Conservation (phyloP, 225 moss, liverwort and hornwort species). For the Rhytidiadelphus loreus region DNA sequence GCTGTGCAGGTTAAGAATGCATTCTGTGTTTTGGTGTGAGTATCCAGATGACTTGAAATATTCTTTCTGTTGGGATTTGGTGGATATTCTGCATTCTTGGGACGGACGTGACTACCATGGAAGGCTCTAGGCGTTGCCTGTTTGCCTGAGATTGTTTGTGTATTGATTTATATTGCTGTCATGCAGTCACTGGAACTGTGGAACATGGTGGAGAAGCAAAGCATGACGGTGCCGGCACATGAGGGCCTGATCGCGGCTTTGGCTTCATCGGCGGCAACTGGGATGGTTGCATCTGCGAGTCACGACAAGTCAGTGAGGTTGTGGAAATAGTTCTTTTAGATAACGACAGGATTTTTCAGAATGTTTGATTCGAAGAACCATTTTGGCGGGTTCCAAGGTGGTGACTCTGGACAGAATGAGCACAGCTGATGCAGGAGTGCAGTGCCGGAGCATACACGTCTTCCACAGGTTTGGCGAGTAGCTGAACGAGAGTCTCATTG, state of each 20-base stretch:
- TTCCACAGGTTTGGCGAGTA: neutral
- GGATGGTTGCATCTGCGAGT: constrained; percentile 99
- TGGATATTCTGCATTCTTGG: neutral
- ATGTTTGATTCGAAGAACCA: neutral
- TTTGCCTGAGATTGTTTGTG: neutral
- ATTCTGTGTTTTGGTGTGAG: neutral
- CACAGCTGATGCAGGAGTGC: neutral
- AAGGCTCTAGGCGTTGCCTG: neutral
- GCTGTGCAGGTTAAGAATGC: neutral
- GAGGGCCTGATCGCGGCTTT: constrained; percentile 92
- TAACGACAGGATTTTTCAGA: neutral
- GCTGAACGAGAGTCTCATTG: neutral
- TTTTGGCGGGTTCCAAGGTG: neutral
- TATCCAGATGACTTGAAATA: neutral
- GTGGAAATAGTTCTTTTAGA: constrained; percentile 49
- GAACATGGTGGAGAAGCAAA: constrained; percentile 99
- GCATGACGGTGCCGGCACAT: constrained; percentile 98
- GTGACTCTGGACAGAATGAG: neutral
- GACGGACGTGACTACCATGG: neutral
- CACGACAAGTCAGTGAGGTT: constrained; percentile 95
- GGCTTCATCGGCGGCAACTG: constrained; percentile 88
- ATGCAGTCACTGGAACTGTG: constrained; percentile 96
- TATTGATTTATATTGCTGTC: neutral
- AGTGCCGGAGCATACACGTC: neutral
- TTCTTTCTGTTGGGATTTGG: neutral